Evolutionary conservation across 495 filamentous ascomycete species (phyloP).

Genomic region (Aspergillus cavernicola): DNA sequence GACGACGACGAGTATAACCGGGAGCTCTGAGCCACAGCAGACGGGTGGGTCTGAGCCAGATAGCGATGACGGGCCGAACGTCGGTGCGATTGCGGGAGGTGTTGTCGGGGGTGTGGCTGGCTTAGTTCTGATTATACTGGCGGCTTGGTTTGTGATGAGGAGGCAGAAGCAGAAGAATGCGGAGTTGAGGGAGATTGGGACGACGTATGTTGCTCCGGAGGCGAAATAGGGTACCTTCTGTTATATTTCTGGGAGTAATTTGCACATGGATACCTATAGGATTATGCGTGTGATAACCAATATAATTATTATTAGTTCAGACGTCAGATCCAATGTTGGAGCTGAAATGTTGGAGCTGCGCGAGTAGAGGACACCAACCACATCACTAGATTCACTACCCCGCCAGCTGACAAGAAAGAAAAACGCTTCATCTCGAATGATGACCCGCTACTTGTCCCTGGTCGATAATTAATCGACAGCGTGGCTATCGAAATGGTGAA

Average conservation of each 20-base stretch:
- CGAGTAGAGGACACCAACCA: too few relatives aligned
- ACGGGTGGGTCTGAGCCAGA: not conserved
- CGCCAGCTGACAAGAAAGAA: too few relatives aligned
- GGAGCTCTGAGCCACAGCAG: not conserved
- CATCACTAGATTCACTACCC: too few relatives aligned
- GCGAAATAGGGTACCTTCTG: not conserved
- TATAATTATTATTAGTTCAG: too few relatives aligned
- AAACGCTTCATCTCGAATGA: too few relatives aligned
- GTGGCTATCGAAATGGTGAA: too few relatives aligned
- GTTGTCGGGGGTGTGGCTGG: conserved; percentile 5
- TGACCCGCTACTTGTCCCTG: too few relatives aligned
- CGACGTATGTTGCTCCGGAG: not conserved
- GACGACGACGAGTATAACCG: not conserved
- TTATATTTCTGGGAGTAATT: not conserved
- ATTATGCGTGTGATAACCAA: too few relatives aligned
- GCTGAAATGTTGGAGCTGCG: too few relatives aligned
- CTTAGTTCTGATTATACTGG: not conserved
- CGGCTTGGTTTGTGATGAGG: not conserved
- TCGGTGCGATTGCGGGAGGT: conserved; percentile 6
- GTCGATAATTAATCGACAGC: too few relatives aligned
- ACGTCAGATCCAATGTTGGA: too few relatives aligned
- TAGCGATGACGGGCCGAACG: not conserved
- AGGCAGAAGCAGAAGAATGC: conserved; percentile 7
- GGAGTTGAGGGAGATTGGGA: conserved; percentile 7
- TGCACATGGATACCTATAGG: too few relatives aligned